phyloP scores from a whole-genome alignment of 331 rosid genomes.

The Prunus yedoensis region DNA sequence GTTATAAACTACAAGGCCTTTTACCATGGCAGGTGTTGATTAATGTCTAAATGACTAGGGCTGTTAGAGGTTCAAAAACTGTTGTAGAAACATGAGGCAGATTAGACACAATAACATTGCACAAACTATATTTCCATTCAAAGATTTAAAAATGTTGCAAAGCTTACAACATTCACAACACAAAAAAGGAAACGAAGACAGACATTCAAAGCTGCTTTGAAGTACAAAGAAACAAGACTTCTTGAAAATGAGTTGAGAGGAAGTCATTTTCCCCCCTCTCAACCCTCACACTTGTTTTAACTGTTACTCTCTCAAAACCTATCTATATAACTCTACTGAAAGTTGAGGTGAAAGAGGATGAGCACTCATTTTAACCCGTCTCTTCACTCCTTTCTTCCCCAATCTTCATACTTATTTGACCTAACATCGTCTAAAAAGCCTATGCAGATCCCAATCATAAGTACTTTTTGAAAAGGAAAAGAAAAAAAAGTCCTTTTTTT shows the following conservation, averaged over 20 bases:
- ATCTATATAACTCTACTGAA: slow-evolving; percentile 57
- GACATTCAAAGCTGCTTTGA: slow-evolving; percentile 29
- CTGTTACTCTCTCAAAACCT: slow-evolving; percentile 36
- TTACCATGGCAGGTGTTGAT: too few species aligned
- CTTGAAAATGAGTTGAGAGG: slow-evolving; percentile 43
- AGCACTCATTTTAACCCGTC: slow-evolving; percentile 77
- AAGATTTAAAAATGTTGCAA: slow-evolving; percentile 36
- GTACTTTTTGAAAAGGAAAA: slow-evolving; percentile 18
- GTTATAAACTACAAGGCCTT: too few species aligned
- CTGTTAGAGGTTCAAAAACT: too few species aligned
- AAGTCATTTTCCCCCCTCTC: slow-evolving; percentile 33
- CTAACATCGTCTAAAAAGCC: slow-evolving; percentile 47
- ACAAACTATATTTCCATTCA: slow-evolving; percentile 30
- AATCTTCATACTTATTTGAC: slow-evolving; percentile 56
- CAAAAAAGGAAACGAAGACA: background rate
- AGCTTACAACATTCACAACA: slow-evolving; percentile 44
- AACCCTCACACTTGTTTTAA: slow-evolving; percentile 34
- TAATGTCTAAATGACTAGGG: too few species aligned
- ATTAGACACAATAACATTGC: background rate
- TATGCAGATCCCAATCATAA: slow-evolving; percentile 51
- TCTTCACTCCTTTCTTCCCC: slow-evolving; percentile 94
- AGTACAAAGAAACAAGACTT: slow-evolving; percentile 50
- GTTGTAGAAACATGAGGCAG: background rate
- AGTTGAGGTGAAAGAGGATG: slow-evolving; percentile 96
- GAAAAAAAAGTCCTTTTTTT: slow-evolving; percentile 34